Evolutionary conservation across 331 rosid species (phyloP).

Genomic region (Rhamnella rubrinervis): DNA sequence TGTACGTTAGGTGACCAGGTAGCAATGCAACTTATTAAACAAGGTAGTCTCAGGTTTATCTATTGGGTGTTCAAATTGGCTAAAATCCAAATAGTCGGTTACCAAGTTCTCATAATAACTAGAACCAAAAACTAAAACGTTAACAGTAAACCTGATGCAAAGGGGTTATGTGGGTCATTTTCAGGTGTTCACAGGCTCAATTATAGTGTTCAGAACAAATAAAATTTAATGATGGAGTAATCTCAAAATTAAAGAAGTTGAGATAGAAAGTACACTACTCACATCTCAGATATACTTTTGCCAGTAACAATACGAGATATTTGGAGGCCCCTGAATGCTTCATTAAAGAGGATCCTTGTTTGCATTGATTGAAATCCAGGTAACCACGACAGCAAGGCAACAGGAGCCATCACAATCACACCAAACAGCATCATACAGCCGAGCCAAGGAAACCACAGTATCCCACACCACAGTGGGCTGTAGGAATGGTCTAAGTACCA

Average conservation of each 20-base stretch:
- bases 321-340: constrained; percentile 95
- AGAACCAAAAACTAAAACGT: no score
- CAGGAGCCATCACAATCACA: constrained; percentile 75
- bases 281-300: constrained; percentile 64
- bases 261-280: constrained; percentile 50
- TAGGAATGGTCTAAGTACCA: constrained; percentile 82
- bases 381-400: constrained; percentile 85
- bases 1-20: no score
- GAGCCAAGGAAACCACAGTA: constrained; percentile 78
- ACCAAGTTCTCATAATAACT: no score
- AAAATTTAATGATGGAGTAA: not conserved
- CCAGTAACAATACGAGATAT: constrained; percentile 83
- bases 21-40: no score
- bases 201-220: no score
- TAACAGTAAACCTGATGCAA: no score
- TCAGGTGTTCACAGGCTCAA: not conserved
- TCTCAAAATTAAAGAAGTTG: constrained; percentile 6
- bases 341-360: constrained; percentile 89
- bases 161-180: not conserved
- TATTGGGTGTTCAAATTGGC: no score
- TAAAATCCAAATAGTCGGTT: no score
- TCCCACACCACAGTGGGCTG: constrained; percentile 84
- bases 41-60: no score
- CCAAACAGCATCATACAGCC: constrained; percentile 84
- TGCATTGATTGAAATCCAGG: constrained; percentile 98